Evolutionary conservation across 495 filamentous ascomycete genomes (phyloP), one percentile per base, ranked within the genome.

Genomic region (Podospora anserina): DNA sequence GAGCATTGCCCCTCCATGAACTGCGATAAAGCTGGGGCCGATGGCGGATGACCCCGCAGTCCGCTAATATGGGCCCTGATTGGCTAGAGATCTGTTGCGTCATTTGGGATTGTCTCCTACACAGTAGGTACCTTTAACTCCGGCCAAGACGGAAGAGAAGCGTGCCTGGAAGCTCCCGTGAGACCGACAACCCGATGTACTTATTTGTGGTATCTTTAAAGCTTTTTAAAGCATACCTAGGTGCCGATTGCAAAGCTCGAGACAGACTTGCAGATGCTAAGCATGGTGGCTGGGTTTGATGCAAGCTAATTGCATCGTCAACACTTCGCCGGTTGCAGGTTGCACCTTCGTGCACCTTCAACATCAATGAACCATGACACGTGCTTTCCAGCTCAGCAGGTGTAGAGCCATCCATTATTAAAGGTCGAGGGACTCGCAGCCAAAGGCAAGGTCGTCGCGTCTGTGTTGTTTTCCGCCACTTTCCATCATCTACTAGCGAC

Each of bases 31-130:
- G 27, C 16, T 34, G 26, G n/a, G 23, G 61, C 68, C 69, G 69
- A 67, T 70, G 57, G 61, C 69, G 65, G 69, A 67, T 64, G 57
- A 67, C 64, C 68, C 68, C 68, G 64, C 64, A 64, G 57, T 28
- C 49, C 18, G 39, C 13, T 0, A 19, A n/a, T 6, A 7, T 7
- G 6, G 19, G 26, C 20, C 32, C 4, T 28, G 30, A 62, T 58
- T 58, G 55, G 55, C 19, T 27, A 7, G 2, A 28, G 27, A 18
- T 26, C 15, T 7, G 60, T 39, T 62, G 60, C 23, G 60, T 58
- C 55, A 58, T 58, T 58, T n/a, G n/a, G 9, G 39, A 49, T 11
- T 49, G 39, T 49, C 39, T 49, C 39, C 13, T 11, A 49, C 39
- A 3, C 23, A 23, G 23, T 23, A 23, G 23, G 23, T 23, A 23